These are phyloP conservation scores for Incumbomyces delicatus DNA, from an alignment of 2,329 filamentous ascomycete genomes.

Conservation along the genomic window DNA sequence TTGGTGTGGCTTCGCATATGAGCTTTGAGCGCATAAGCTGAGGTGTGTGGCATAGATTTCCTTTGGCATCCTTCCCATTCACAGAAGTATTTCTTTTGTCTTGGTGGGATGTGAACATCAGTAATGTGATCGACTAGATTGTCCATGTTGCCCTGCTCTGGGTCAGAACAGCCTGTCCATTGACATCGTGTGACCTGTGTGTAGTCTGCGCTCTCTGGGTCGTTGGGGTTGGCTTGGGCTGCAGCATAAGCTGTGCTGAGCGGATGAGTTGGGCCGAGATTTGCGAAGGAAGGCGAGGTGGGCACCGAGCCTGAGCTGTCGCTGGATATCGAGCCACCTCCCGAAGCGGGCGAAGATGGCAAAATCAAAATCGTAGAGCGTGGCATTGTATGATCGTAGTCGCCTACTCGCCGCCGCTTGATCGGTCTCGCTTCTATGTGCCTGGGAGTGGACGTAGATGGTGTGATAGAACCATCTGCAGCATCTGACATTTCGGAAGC, in stretches of 20 bases:
- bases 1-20: constrained; percentile 97
- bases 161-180: constrained; percentile 65
- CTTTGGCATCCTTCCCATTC: constrained; percentile 86
- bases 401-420: constrained; percentile 40
- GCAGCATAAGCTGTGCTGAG: constrained; percentile 24
- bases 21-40: constrained; percentile 88
- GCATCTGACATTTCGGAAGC: constrained; percentile 25
- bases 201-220: constrained; percentile 20
- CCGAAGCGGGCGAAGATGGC: constrained; percentile 42
- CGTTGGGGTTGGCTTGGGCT: constrained; percentile 22
- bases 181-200: constrained; percentile 63
- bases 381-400: constrained; percentile 43
- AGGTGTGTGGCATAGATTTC: constrained; percentile 86
- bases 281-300: constrained; percentile 56
- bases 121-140: constrained; percentile 74
- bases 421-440: constrained; percentile 34
- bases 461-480: constrained; percentile 18
- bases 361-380: constrained; percentile 28
- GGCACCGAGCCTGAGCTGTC: constrained; percentile 83
- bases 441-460: constrained; percentile 15
- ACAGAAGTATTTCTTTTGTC: constrained; percentile 96
- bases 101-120: constrained; percentile 83
- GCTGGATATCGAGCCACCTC: constrained; percentile 59
- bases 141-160: constrained; percentile 72
- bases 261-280: constrained; percentile 37